Percentiles rank a stretch among this genome's conserved stretches.
Evolutionary conservation across 306 rosid genomes (phyloP).

Genomic region (Boehmeria nivea): DNA sequence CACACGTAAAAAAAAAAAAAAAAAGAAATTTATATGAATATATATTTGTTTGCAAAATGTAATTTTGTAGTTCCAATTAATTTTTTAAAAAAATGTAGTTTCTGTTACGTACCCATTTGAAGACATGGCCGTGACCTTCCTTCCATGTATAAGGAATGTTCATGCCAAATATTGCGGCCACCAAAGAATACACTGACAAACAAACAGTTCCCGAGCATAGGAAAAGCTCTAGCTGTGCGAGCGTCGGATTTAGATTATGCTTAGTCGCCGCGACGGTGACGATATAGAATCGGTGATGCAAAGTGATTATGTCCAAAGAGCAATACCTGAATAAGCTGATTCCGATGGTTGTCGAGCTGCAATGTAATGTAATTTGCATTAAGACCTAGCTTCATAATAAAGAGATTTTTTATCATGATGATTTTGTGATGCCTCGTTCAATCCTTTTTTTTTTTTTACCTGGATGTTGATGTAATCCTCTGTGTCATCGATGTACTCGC

Average conservation of each 20-base stretch:
- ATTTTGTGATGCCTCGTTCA: no score
- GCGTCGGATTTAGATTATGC: background rate
- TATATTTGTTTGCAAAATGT: background rate
- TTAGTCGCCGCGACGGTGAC: no score
- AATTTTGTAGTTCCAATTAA: background rate
- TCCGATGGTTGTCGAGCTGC: slow-evolving; percentile 87
- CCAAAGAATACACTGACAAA: slow-evolving; percentile 60
- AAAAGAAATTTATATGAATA: background rate
- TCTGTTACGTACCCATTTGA: slow-evolving; percentile 68
- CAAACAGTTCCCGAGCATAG: slow-evolving; percentile 72
- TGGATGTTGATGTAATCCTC: slow-evolving; percentile 88
- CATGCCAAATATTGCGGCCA: slow-evolving; percentile 85
- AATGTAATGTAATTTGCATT: background rate
- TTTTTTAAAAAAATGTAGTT: background rate
- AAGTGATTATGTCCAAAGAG: background rate
- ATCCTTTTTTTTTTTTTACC: slow-evolving; percentile 32
- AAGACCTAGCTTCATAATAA: background rate
- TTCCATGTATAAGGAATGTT: slow-evolving; percentile 75
- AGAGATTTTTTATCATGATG: no score
- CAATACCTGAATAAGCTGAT: slow-evolving; percentile 76
- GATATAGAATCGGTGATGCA: no score
- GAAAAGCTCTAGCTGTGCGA: slow-evolving; percentile 65
- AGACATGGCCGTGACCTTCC: slow-evolving; percentile 41
- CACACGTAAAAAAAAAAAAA: background rate
- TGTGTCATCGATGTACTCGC: slow-evolving; percentile 79